These are phyloP conservation scores for Phaffia rhodozyma DNA, from an alignment of 1,284 basidiomycete species.

Conservation along the genomic window DNA sequence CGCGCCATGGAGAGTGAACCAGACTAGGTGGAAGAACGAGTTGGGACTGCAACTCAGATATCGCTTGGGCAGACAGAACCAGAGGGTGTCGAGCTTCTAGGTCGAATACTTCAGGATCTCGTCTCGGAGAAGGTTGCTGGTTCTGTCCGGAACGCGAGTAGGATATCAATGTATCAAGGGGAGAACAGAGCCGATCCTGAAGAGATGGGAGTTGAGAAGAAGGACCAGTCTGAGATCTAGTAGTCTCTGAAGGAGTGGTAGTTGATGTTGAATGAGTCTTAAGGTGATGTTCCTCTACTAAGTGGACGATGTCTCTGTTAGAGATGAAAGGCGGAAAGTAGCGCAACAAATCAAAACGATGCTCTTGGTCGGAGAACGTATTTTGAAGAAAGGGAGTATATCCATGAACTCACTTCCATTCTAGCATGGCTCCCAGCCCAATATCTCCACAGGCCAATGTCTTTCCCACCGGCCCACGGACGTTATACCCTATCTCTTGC, in stretches of 20 bases:
- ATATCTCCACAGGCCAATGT: conserved; percentile 82
- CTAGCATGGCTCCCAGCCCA: conserved; percentile 86
- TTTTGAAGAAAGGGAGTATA: too few relatives aligned
- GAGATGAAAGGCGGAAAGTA: neutral
- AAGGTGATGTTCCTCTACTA: conserved; percentile 23
- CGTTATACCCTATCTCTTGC: conserved; percentile 62
- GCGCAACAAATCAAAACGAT: neutral
- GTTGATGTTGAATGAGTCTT: too few relatives aligned
- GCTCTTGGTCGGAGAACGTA: neutral
- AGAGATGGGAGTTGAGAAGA: neutral
- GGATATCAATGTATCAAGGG: neutral
- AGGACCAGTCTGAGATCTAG: too few relatives aligned
- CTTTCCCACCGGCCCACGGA: conserved; percentile 78
- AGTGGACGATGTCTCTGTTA: conserved; percentile 29
- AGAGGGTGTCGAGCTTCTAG: conserved; percentile 13
- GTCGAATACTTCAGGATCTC: neutral
- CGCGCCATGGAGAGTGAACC: conserved; percentile 1
- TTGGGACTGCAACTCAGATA: neutral
- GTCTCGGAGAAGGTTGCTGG: neutral
- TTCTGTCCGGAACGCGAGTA: neutral
- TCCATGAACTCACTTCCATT: conserved; percentile 51
- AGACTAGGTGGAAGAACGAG: conserved; percentile 12
- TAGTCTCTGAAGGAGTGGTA: neutral
- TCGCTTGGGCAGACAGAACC: neutral
- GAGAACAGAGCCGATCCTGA: neutral